These are phyloP conservation scores for Rossbeevera mucosa DNA, from an alignment of 768 basidiomycete genomes.

Conservation along the genomic window DNA sequence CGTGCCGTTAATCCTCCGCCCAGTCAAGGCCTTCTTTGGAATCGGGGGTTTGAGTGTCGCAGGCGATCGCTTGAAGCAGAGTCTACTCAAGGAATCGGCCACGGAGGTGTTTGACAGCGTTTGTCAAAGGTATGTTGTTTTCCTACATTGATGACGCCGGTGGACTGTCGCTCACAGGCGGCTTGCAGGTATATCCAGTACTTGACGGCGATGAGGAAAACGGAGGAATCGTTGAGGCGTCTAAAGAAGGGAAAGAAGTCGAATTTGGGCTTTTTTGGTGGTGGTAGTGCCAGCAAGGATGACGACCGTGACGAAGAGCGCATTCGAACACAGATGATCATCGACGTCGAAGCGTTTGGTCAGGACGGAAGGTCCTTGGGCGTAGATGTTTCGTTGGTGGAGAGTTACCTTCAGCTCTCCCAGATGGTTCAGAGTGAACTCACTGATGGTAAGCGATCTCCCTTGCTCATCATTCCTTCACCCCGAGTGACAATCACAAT, in stretches of 20 bases:
- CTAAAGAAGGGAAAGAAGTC: conserved; percentile 84
- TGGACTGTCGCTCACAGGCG: not conserved
- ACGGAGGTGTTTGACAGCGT: conserved; percentile 69
- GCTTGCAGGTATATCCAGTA: conserved; percentile 67
- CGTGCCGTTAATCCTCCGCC: conserved; percentile 72
- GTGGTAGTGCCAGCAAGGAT: conserved; percentile 40
- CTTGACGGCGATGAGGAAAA: conserved; percentile 82
- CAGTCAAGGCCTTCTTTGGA: conserved; percentile 71
- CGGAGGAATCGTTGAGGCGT: conserved; percentile 81
- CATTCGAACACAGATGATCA: conserved; percentile 73
- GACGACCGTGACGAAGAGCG: conserved; percentile 85
- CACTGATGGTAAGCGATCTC: conserved; percentile 29
- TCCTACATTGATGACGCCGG: not conserved
- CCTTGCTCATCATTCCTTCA: not conserved
- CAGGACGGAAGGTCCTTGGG: conserved; percentile 69
- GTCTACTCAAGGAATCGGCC: conserved; percentile 46
- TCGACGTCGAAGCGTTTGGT: conserved; percentile 83
- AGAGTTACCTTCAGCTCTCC: conserved; percentile 50
- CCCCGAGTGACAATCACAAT: not conserved
- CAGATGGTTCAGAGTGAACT: conserved; percentile 53
- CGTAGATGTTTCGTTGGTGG: conserved; percentile 51
- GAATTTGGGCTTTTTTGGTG: conserved; percentile 76
- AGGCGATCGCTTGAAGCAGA: conserved; percentile 54
- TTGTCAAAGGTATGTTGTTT: conserved; percentile 50
- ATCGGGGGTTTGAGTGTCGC: conserved; percentile 53